Evolutionary conservation across 345 rosid species (phyloP).

Genomic region (Hibiscus syriacus): DNA sequence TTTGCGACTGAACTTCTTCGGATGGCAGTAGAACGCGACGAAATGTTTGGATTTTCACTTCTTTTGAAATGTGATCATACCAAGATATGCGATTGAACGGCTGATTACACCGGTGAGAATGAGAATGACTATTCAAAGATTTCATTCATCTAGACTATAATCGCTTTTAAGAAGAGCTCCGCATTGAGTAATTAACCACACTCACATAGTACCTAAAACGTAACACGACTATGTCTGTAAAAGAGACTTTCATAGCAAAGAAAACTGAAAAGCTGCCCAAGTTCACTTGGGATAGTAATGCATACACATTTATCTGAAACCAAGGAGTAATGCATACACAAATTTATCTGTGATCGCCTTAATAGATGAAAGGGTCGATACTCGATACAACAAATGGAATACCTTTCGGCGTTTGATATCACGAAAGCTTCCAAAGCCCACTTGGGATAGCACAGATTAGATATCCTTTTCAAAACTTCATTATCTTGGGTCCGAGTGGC

Average conservation of each 20-base stretch:
- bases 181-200: slow-evolving; percentile 84
- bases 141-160: slow-evolving; percentile 53
- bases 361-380: neutral
- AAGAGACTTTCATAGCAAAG: neutral
- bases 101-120: slow-evolving; percentile 37
- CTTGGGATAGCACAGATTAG: slow-evolving; percentile 68
- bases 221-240: neutral
- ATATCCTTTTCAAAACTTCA: slow-evolving; percentile 28
- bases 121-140: slow-evolving; percentile 47
- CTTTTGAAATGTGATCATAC: slow-evolving; percentile 59
- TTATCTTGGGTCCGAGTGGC: slow-evolving; percentile 47
- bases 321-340: too few species aligned
- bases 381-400: neutral
- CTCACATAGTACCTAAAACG: slow-evolving; percentile 69
- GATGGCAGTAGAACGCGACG: neutral
- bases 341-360: neutral
- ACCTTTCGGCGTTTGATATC: slow-evolving; percentile 77
- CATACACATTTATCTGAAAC: too few species aligned
- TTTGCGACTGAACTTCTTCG: neutral
- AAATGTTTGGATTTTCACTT: slow-evolving; percentile 28
- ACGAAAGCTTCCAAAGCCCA: slow-evolving; percentile 93
- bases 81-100: slow-evolving; percentile 50
- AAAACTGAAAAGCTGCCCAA: neutral
- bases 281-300: too few species aligned
- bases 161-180: slow-evolving; percentile 50